phyloP scores from a whole-genome alignment of 257 asterid species.

The Handroanthus guayacan region DNA sequence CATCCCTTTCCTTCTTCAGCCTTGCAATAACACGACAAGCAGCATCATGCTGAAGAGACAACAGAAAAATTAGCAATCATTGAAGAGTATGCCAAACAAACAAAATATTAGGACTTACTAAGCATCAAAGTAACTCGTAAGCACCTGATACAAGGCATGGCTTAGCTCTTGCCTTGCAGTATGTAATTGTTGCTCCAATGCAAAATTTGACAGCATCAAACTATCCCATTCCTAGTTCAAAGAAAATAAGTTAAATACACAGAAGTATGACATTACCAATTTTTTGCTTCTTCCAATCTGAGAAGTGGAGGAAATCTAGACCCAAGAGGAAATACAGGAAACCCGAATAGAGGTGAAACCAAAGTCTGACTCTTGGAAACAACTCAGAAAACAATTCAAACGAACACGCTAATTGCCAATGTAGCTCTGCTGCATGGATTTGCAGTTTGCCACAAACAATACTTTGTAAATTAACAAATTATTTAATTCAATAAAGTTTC shows the following conservation, averaged over 20 bases:
- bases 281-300: conserved; percentile 11
- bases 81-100: conserved; percentile 10
- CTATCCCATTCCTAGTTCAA: conserved; percentile 92
- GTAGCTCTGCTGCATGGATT: background rate
- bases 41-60: conserved; percentile 85
- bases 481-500: background rate
- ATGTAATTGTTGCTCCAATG: conserved; percentile 93
- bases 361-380: background rate
- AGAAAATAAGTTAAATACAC: conserved; percentile 21
- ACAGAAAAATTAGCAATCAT: conserved; percentile 29
- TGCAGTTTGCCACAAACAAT: background rate
- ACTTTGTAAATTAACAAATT: background rate
- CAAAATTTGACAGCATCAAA: conserved; percentile 93
- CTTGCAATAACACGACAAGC: conserved; percentile 99
- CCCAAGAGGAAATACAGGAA: background rate
- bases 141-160: conserved; percentile 97
- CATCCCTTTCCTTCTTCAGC: conserved; percentile 95
- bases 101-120: background rate
- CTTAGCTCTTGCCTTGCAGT: conserved; percentile 98
- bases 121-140: conserved; percentile 5
- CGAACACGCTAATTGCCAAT: background rate
- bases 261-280: conserved; percentile 2
- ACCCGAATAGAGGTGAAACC: background rate
- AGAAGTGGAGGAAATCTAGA: conserved; percentile 6
- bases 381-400: background rate